These are phyloP conservation scores for Fusarium citri DNA, from an alignment of 2,329 filamentous ascomycete species.

Conservation along the genomic window DNA sequence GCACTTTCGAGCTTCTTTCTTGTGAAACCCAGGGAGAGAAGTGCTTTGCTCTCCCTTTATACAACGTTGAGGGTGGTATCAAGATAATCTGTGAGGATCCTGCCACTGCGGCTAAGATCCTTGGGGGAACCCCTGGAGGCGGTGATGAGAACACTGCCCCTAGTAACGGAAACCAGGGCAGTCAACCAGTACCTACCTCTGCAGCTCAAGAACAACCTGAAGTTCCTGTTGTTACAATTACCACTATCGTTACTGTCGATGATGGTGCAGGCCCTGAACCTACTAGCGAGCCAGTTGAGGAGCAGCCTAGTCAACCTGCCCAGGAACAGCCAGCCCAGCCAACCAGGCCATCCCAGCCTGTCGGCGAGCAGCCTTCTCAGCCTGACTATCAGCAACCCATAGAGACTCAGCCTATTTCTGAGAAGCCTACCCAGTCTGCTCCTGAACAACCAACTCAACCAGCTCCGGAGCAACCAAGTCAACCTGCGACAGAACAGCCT, in stretches of 20 bases:
- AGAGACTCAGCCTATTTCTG: constrained; percentile 11
- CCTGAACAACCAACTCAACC: constrained; percentile 13
- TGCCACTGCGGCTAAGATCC: constrained; percentile 54
- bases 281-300: constrained; percentile 21
- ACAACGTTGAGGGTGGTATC: constrained; percentile 57
- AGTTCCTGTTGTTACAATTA: constrained; percentile 47
- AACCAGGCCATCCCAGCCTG: constrained; percentile 13
- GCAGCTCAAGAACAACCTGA: constrained; percentile 20
- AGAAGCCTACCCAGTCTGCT: constrained; percentile 11
- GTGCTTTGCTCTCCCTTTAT: constrained; percentile 68
- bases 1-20: constrained; percentile 56
- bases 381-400: constrained; percentile 18
- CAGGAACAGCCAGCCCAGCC: constrained; percentile 21
- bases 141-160: constrained; percentile 17
- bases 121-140: constrained; percentile 50
- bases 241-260: constrained; percentile 47
- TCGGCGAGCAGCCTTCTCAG: constrained; percentile 10
- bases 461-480: constrained; percentile 1
- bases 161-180: constrained; percentile 10
- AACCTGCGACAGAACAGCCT: constrained; percentile 20
- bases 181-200: constrained; percentile 30
- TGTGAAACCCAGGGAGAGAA: constrained; percentile 47
- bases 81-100: constrained; percentile 60
- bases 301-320: constrained; percentile 13
- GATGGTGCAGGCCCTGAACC: constrained; percentile 34